Evolutionary conservation across 2,329 filamentous ascomycete genomes (phyloP).

Genomic region (Pyrenochaeta sp.): DNA sequence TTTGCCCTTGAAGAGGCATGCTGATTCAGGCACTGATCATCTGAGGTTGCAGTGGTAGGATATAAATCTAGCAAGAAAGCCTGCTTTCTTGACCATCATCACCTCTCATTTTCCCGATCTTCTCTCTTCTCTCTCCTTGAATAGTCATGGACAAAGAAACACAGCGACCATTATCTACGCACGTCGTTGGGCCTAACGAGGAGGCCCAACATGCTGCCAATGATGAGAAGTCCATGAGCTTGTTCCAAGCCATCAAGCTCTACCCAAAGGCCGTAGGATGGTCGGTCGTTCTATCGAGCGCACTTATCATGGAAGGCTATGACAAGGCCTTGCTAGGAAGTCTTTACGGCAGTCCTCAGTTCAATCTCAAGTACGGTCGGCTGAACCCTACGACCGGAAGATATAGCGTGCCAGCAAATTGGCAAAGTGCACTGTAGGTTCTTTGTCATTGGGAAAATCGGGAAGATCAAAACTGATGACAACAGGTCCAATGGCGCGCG

Average conservation of each 20-base stretch:
- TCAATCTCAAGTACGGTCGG: conserved; percentile 53
- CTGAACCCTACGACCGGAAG: conserved; percentile 44
- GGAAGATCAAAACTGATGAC: neutral
- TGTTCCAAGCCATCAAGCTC: conserved; percentile 76
- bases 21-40: conserved; percentile 21
- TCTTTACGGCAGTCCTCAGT: conserved; percentile 64
- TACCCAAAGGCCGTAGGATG: conserved; percentile 87
- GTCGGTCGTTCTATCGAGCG: conserved; percentile 83
- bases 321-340: conserved; percentile 81
- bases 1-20: conserved; percentile 7
- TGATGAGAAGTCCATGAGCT: conserved; percentile 57
- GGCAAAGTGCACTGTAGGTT: conserved; percentile 53
- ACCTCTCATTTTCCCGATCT: conserved; percentile 1
- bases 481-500: conserved; percentile 51
- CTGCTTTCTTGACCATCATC: neutral
- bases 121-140: neutral
- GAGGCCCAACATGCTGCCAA: conserved; percentile 50
- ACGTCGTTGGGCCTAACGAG: conserved; percentile 27
- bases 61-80: conserved; percentile 16
- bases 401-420: conserved; percentile 49
- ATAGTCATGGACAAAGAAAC: conserved; percentile 30
- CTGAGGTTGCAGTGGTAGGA: conserved; percentile 10
- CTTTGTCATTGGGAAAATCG: neutral
- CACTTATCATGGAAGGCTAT: conserved; percentile 89
- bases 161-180: conserved; percentile 15